Conservation (phyloP, 768 basidiomycete genomes). For the Boletus rex-veris region DNA sequence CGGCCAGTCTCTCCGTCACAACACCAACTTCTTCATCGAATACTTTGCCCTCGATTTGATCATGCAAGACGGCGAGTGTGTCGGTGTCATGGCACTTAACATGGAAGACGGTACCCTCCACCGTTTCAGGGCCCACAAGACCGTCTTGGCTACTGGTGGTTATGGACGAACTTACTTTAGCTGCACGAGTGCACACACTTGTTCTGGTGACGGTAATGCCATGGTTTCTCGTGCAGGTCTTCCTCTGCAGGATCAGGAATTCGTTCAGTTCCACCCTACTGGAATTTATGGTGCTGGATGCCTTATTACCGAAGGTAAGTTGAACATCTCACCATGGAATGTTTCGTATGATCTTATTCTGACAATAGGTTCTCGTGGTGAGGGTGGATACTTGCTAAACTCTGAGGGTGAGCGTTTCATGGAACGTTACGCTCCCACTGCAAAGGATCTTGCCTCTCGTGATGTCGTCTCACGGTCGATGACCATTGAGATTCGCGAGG, state of each 20-base stretch:
- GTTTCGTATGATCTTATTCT: not conserved
- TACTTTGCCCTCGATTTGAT: constrained; percentile 99
- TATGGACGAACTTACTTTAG: constrained; percentile 98
- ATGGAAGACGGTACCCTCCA: constrained; percentile 99
- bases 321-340: not conserved
- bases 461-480: constrained; percentile 99
- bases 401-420: constrained; percentile 99
- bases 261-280: constrained; percentile 99
- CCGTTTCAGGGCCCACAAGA: constrained; percentile 97
- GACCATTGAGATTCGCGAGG: constrained; percentile 98
- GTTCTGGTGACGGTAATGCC: constrained; percentile 97
- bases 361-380: constrained; percentile 86
- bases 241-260: constrained; percentile 95
- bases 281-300: constrained; percentile 99
- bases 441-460: constrained; percentile 98
- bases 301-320: constrained; percentile 91
- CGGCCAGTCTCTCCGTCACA: constrained; percentile 96
- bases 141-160: constrained; percentile 96
- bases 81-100: constrained; percentile 98
- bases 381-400: constrained; percentile 98
- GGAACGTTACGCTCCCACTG: constrained; percentile 99
- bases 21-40: constrained; percentile 99
- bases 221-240: constrained; percentile 97
- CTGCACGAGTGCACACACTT: constrained; percentile 98
- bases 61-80: constrained; percentile 98